Base-by-base conservation (phyloP, 2,329 filamentous ascomycete species). In the Epicoccum nigrum region DNA sequence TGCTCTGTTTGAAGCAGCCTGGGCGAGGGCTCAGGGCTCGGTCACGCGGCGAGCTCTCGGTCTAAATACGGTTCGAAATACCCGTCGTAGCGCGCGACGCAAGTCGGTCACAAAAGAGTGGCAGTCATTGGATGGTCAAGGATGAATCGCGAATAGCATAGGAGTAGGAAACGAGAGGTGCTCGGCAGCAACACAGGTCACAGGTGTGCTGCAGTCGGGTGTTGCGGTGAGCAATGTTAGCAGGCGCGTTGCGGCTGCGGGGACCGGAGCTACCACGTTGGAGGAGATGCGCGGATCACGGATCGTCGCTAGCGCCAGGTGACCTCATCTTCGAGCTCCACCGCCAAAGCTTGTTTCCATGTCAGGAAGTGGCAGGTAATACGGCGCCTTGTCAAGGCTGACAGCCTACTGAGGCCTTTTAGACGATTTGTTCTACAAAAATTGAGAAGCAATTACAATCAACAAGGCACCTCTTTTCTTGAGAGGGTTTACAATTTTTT, bases 11-110 rank as follows among this genome's bases (percentile, higher is more conserved):
- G 35, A 33, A 32, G 32, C 30, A 28, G 33, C 13, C 27, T 28
- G 38, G 38, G 37, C 21, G 42, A 27, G 16, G 33, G 45, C 30
- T 47, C 15, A 42, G 41, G 27, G 32, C 39, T 45, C 28, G 43
- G 39, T 52, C 49, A 48, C 41, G 44, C 43, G 46, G 38, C 19
- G 45, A 30, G 27, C 35, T 25, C 23, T 25, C 6, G 23, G 33
- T 53, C 34, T 25, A 43, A 25, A 17, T 42, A 51, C 55, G 57
- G 50, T 46, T 51, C 44, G 40, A 49, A 37, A 40, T 43, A 47
- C n/a, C n/a, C 39, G 47, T 54, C 34, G 59, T 54, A 54, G 51
- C 48, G 57, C 52, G 45, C 23, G 34, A 40, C 46, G 52, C 43
- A 47, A 35, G 37, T 33, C 43, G 32, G 38, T 34, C 39, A 45